phyloP scores from a whole-genome alignment of 1,284 basidiomycete species.

The Apiotrichum akiyoshidainum region DNA sequence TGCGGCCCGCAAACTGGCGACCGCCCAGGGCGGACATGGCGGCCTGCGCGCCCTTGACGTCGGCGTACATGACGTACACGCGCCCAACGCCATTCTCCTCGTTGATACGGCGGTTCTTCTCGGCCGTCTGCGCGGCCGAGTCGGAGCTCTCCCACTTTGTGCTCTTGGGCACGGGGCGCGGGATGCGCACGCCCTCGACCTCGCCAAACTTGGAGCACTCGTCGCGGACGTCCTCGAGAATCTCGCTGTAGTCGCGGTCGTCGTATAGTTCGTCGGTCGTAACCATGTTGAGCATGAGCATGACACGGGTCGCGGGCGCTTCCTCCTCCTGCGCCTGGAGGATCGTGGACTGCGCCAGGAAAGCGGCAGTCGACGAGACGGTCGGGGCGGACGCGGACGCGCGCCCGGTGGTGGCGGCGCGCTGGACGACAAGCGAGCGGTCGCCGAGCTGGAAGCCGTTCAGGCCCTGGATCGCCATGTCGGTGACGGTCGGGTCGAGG shows the following conservation, averaged over 20 bases:
- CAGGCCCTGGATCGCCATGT: slow-evolving; percentile 91
- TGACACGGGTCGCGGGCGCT: slow-evolving; percentile 65
- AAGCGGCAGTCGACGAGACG: slow-evolving; percentile 42
- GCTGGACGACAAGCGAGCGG: slow-evolving; percentile 91
- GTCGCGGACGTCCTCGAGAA: slow-evolving; percentile 90
- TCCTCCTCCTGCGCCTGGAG: slow-evolving; percentile 59
- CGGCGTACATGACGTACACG: slow-evolving; percentile 81
- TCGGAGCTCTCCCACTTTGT: slow-evolving; percentile 72
- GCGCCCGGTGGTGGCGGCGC: slow-evolving; percentile 58
- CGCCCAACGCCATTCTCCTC: slow-evolving; percentile 88
- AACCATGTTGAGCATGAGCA: slow-evolving; percentile 99
- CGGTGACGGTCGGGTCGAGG: slow-evolving; percentile 80
- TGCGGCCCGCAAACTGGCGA: slow-evolving; percentile 84
- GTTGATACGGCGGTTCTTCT: slow-evolving; percentile 61
- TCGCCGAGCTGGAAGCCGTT: slow-evolving; percentile 98
- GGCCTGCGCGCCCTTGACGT: slow-evolving; percentile 60
- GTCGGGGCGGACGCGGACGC: slow-evolving; percentile 36
- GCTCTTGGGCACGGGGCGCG: slow-evolving; percentile 71
- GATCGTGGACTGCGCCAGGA: slow-evolving; percentile 68
- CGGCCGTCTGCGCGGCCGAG: slow-evolving; percentile 54
- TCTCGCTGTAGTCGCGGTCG: slow-evolving; percentile 88
- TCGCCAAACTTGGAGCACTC: slow-evolving; percentile 80
- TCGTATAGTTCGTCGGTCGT: slow-evolving; percentile 85
- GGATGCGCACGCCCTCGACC: slow-evolving; percentile 83
- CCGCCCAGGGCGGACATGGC: slow-evolving; percentile 84